Conservation (phyloP, 495 filamentous ascomycete species). For the Trichoderma parareesei region DNA sequence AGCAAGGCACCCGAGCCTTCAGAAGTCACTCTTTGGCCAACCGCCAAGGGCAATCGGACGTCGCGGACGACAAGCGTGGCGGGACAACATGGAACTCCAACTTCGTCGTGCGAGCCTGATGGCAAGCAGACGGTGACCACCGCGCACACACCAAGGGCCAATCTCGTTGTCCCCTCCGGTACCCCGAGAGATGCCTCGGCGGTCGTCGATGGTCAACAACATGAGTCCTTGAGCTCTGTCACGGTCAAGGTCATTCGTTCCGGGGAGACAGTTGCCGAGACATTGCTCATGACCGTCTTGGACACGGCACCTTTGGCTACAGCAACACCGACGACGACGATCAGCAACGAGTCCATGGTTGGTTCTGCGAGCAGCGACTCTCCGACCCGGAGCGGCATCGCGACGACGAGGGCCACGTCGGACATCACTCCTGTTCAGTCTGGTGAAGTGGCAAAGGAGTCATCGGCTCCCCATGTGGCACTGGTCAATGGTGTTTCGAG, state of each 20-base stretch:
- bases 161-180: background rate
- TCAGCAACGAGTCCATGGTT: background rate
- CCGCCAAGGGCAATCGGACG: background rate
- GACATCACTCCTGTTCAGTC: background rate
- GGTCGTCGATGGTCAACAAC: background rate
- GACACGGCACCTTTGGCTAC: background rate
- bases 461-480: background rate
- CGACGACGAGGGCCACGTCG: background rate
- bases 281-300: background rate
- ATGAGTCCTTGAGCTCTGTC: background rate
- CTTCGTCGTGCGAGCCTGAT: background rate
- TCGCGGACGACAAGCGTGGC: background rate
- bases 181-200: background rate
- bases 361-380: background rate
- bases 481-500: background rate
- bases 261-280: background rate
- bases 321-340: background rate
- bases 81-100: background rate
- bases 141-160: background rate
- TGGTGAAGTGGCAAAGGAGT: too few relatives aligned
- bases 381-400: background rate
- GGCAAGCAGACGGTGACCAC: background rate
- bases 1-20: background rate
- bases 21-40: background rate
- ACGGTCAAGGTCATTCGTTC: background rate